Base-by-base conservation (phyloP, 495 filamentous ascomycete genomes). In the Lophiotrema nucula region DNA sequence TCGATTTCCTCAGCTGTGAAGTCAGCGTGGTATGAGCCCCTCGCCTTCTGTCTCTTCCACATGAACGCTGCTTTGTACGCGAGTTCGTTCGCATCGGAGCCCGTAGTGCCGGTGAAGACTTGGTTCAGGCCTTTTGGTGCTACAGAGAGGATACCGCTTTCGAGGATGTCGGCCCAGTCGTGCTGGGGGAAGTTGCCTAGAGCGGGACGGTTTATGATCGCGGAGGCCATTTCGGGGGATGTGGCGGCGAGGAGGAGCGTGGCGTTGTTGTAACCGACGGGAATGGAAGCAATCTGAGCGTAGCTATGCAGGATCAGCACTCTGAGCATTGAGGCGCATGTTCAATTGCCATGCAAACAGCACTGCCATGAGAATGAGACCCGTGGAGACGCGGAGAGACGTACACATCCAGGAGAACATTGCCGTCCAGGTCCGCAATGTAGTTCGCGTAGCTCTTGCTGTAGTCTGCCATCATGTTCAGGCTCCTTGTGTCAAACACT, bases 1-100 rank as follows among this genome's bases (percentile, higher is more conserved):
- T 74, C 67, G 59, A 92, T 77, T 72, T 98, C 93, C 63, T 89
- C 85, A 27, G 83, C 78, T 18, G 89, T 86, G 76, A 97, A 97
- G 60, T 92, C 90, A 25, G 88, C 88, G 43, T 86, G 68, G 54
- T 80, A 71, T 22, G 92, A 92, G 64, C 93, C 93, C 61, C 93
- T 88, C 75, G 96, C 84, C 39, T 85, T 81, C 70, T 91, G 90
- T 21, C 92, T 87, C 59, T 87, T 87, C 83, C 88, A 98, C 86
- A 98, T 98, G 79, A 97, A 97, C 52, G 93, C 93, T 33, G 93
- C 93, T 74, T 98, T 98, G 81, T 92, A 99, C 47, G 95, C 95
- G n/a, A 90, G 90, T 74, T 99, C 95, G 77, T 97, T 97, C 72
- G 93, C 95, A 69, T 98, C 93, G 8, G 90, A 96, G 62, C 93